Percentiles rank a stretch among this genome's conserved stretches.
Evolutionary conservation across 129 eudicot species (phyloP).

Genomic region (Chrysanthemum lavandulifolium): DNA sequence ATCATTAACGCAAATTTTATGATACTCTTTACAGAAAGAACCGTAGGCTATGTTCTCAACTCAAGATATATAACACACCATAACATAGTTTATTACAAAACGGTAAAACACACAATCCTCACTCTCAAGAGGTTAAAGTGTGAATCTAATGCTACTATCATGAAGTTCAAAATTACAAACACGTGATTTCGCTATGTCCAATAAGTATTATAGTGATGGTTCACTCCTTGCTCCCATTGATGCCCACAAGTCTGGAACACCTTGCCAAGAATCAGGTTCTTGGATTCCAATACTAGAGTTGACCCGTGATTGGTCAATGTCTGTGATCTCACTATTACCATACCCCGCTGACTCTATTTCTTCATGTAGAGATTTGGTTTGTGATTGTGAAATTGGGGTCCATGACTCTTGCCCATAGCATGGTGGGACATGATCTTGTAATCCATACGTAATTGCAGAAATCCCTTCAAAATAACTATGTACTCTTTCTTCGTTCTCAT

Average conservation of each 20-base stretch:
- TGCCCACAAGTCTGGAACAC: constrained; percentile 14
- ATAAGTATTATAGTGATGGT: constrained; percentile 10
- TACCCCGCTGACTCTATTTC: constrained; percentile 11
- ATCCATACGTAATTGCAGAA: too few relatives aligned
- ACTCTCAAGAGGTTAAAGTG: constrained; percentile 21
- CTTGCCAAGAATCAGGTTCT: constrained; percentile 18
- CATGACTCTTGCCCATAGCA: too few relatives aligned
- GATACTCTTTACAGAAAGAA: background rate
- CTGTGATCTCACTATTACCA: background rate
- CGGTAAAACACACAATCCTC: constrained; percentile 20
- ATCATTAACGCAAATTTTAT: too few relatives aligned
- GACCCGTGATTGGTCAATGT: constrained; percentile 1
- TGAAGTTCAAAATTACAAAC: constrained; percentile 2
- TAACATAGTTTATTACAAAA: background rate
- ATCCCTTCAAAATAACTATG: too few relatives aligned
- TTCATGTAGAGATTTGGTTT: background rate
- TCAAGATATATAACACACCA: background rate
- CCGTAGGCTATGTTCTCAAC: background rate
- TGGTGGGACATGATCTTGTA: too few relatives aligned
- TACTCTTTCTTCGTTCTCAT: too few relatives aligned
- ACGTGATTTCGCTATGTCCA: constrained; percentile 13
- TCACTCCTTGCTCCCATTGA: constrained; percentile 20
- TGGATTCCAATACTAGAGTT: constrained; percentile 1
- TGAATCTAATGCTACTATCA: constrained; percentile 4
- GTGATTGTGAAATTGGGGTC: background rate